These are phyloP conservation scores for Neocallimastix lanati DNA, from an alignment of 192 early-diverging fungal genomes.

Conservation along the genomic window DNA sequence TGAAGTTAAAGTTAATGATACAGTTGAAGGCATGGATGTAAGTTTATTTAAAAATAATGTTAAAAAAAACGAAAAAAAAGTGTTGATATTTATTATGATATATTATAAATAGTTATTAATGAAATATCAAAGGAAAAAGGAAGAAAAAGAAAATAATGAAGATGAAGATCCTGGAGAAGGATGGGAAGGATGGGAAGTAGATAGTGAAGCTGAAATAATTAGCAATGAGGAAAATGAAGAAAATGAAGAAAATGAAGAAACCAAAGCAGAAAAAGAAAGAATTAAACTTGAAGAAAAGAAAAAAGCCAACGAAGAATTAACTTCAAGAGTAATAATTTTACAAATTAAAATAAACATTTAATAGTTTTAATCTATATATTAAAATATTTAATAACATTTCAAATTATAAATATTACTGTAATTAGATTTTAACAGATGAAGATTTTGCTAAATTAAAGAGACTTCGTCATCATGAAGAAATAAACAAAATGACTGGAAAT, in stretches of 20 bases:
- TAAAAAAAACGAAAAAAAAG: conserved; percentile 7
- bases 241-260: conserved; percentile 5
- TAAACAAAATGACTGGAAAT: conserved; percentile 24
- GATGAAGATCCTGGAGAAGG: conserved; percentile 9
- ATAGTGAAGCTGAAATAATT: conserved; percentile 10
- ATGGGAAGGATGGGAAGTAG: conserved; percentile 7
- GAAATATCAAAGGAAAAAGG: conserved; percentile 12
- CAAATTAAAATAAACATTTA: too few species aligned
- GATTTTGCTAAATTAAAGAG: conserved; percentile 77
- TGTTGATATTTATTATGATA: not conserved
- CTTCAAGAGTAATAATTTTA: not conserved
- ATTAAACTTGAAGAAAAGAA: conserved; percentile 5
- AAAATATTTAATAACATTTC: too few species aligned
- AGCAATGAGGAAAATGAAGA: conserved; percentile 4
- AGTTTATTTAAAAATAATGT: not conserved
- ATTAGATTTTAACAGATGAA: conserved; percentile 72
- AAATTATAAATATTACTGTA: too few species aligned
- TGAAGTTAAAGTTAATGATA: conserved; percentile 37
- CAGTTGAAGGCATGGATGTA: conserved; percentile 63
- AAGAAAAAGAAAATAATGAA: conserved; percentile 7
- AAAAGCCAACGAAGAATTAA: conserved; percentile 11
- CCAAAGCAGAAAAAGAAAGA: conserved; percentile 5
- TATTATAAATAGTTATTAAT: not conserved
- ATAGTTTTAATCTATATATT: too few species aligned
- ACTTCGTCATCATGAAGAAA: conserved; percentile 46